Conservation (phyloP, 2,329 filamentous ascomycete genomes). For the Elsinoe australis region DNA sequence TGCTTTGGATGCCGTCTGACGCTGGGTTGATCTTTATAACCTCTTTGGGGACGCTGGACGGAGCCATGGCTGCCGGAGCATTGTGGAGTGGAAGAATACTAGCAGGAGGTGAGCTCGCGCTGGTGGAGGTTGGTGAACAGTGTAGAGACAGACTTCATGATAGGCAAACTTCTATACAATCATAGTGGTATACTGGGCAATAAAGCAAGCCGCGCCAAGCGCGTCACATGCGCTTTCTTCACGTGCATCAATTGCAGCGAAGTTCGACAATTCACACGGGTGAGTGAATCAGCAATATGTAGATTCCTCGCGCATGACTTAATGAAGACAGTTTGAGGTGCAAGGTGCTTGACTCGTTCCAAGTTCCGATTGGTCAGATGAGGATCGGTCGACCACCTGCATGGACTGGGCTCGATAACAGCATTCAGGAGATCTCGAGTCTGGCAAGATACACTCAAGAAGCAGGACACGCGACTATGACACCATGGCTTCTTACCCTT, state of each 20-base stretch:
- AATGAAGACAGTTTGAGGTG: too few species aligned
- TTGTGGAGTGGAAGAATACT: background rate
- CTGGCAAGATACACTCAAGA: too few species aligned
- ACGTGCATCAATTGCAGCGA: background rate
- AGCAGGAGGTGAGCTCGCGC: background rate
- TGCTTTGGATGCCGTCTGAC: slow-evolving; percentile 23
- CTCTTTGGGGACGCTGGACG: background rate
- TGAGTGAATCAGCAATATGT: too few species aligned
- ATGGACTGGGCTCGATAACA: too few species aligned
- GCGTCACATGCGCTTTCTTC: background rate
- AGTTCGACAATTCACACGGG: background rate
- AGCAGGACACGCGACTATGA: too few species aligned
- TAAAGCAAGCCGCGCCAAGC: slow-evolving; percentile 9
- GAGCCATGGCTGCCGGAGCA: background rate
- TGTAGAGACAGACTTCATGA: slow-evolving; percentile 6
- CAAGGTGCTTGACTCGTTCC: slow-evolving; percentile 4
- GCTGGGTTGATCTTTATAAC: slow-evolving; percentile 16
- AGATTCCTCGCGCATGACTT: too few species aligned
- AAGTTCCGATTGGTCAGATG: slow-evolving; percentile 10
- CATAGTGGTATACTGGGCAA: too few species aligned
- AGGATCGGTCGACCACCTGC: slow-evolving; percentile 7
- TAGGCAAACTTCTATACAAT: background rate
- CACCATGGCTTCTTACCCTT: too few species aligned
- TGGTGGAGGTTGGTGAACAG: slow-evolving; percentile 14
- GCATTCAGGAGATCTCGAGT: background rate